Base-by-base conservation (phyloP, 768 basidiomycete genomes). In the Tulasnella sp. region DNA sequence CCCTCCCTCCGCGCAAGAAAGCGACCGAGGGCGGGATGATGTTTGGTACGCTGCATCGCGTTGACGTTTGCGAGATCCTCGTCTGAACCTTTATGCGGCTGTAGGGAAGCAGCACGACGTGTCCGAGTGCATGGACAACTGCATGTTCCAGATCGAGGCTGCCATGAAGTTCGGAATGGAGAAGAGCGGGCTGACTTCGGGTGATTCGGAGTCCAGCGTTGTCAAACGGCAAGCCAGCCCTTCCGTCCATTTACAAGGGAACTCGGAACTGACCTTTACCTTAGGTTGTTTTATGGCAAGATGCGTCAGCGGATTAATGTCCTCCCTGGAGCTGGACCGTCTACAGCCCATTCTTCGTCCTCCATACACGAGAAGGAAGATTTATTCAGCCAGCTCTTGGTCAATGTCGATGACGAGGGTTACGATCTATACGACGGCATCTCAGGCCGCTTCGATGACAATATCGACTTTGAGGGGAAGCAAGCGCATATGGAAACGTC, bases 111-210 rank as follows among this genome's bases (percentile, higher is more conserved):
- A 99, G 84, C 97, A 99, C 84, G 98, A 99, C 85, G 97, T 99
- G 16, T 93, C 97, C 0, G 98, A 99, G 86, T 98, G 97, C 86
- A 96, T 99, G 93, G 97, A 99, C 86, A 99, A 99, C 84, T 97
- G 97, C 87, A 94, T 99, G 89, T 98, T 98, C 87, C 98, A 99
- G 86, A 96, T 99, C 76, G 98, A 99, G 86, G 93, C 95, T 5
- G 96, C 96, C 0, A 85, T 96, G 54, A 94, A 94, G 83, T 93
- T 96, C 81, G 90, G 80, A 7, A 58, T 76, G 75, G 81, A 48
- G n/a, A 82, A 81, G 73, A 69, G 16, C 80, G 83, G 60, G 80
- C 86, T 86, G 50, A 88, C 85, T 14, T 85, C 87, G 31, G 88
- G 87, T 81, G 88, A 89, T 54, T 78, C 75, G 1, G 91, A 91